These are phyloP conservation scores for Cadophora gregata DNA, from an alignment of 2,329 filamentous ascomycete genomes.

Conservation along the genomic window DNA sequence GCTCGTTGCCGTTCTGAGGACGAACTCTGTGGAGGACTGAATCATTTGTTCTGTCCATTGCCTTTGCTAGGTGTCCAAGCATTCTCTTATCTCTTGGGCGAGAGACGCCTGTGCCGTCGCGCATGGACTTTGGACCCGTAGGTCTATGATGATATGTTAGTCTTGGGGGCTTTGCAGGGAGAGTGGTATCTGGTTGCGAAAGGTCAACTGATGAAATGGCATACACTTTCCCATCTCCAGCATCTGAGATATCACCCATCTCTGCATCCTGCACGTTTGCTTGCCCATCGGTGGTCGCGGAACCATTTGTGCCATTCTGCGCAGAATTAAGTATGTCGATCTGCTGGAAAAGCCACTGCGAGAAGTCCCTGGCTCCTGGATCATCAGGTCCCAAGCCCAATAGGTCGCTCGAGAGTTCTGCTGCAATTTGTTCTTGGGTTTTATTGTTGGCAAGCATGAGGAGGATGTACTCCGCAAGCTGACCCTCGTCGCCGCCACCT, in stretches of 20 bases:
- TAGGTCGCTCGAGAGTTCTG: constrained; percentile 86
- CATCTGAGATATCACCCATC: constrained; percentile 65
- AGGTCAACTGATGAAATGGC: constrained; percentile 44
- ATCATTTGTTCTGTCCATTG: constrained; percentile 79
- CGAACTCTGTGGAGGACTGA: constrained; percentile 82
- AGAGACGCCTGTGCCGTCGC: constrained; percentile 62
- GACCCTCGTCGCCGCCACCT: constrained; percentile 75
- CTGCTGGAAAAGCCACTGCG: constrained; percentile 92
- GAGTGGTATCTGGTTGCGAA: constrained; percentile 21
- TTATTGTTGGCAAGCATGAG: constrained; percentile 97
- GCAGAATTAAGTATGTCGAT: constrained; percentile 71
- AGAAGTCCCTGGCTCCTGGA: constrained; percentile 80
- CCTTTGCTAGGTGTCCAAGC: constrained; percentile 82
- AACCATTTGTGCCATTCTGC: constrained; percentile 55
- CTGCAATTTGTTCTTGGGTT: constrained; percentile 85
- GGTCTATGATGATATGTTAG: constrained; percentile 68
- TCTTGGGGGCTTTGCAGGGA: constrained; percentile 31
- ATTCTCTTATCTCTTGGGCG: constrained; percentile 78
- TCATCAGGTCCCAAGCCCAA: constrained; percentile 84
- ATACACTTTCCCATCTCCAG: constrained; percentile 62
- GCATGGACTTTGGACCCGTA: constrained; percentile 94
- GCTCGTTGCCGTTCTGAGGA: constrained; percentile 71
- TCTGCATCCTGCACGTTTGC: constrained; percentile 68
- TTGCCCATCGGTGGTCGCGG: constrained; percentile 52
- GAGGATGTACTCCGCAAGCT: constrained; percentile 94